Base-by-base conservation (phyloP, 441 rosid species). In the Erodium trifolium region DNA sequence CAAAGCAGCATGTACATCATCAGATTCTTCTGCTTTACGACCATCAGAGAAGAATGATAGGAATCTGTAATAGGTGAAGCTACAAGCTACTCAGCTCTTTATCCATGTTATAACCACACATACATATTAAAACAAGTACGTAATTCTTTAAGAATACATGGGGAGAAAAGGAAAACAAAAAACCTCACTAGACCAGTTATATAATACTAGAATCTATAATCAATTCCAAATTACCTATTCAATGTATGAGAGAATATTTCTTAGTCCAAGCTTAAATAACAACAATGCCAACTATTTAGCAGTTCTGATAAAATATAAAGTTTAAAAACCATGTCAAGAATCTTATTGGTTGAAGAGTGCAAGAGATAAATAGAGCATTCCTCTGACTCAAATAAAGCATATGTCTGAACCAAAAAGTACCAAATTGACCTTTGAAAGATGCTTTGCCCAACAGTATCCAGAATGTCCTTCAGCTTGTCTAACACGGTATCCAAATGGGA, bases 1-100 rank as follows among this genome's bases (percentile, higher is more conserved):
- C 81, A 95, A 82, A 75, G 98, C 99, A 82, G 99, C 99, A 79
- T 95, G 97, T 83, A 92, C 89, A 82, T 95, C 97, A 82, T 95
- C 98, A 70, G 96, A 92, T 75, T 95, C 96, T 77, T 90, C 98
- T 18, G 86, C 80, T 80, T 78, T 88, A 75, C 83, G 85, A 78
- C 83, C 84, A 71, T 88, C 92, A n/a, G 94, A 90, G 85, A 95
- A 92, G 76, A 92, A 75, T 51, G 97, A 90, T 68, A 95, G 76
- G 66, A 95, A 79, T 81, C 99, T 95, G 90, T 83, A 86, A 75
- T 67, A 63, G 65, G 16, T 62, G 37, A 62, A 62, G 65, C 35
- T 62, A 62, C 37, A 62, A 62, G 27, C n/a, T 11, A 8, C n/a
- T 62, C 65, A 60, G 63, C 63, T 57, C 29, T 17, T 57, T 57